phyloP scores from a whole-genome alignment of 257 asterid species.

The Capsicum pubescens region DNA sequence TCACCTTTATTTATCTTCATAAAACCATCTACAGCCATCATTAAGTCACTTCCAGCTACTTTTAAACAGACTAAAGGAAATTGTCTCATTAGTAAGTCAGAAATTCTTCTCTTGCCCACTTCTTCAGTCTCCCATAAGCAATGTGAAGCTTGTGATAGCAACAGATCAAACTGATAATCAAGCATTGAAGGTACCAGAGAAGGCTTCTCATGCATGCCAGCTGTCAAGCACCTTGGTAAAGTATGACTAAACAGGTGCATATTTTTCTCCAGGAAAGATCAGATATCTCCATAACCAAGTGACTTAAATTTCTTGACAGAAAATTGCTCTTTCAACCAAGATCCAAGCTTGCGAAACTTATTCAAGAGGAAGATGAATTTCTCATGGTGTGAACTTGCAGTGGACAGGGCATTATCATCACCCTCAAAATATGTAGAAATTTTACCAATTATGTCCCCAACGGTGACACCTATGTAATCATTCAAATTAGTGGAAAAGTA shows the following conservation, averaged over 20 bases:
- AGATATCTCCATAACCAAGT: constrained; percentile 81
- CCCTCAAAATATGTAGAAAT: constrained; percentile 63
- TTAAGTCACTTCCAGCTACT: constrained; percentile 46
- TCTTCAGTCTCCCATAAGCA: constrained; percentile 52
- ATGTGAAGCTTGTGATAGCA: constrained; percentile 72
- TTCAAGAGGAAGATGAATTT: constrained; percentile 53
- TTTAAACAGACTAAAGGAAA: constrained; percentile 80
- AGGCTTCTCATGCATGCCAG: constrained; percentile 48
- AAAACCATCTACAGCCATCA: constrained; percentile 40
- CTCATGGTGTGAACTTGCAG: constrained; percentile 41
- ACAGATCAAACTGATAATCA: constrained; percentile 68
- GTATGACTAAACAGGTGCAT: constrained; percentile 56
- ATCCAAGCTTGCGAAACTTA: constrained; percentile 70
- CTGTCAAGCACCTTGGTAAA: constrained; percentile 54
- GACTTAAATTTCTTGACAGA: constrained; percentile 60
- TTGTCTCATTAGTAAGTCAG: constrained; percentile 68
- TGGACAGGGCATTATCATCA: constrained; percentile 36
- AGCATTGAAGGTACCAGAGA: constrained; percentile 70
- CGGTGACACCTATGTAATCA: constrained; percentile 51
- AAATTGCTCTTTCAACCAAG: constrained; percentile 66
- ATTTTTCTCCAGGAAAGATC: constrained; percentile 72
- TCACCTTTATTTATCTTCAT: constrained; percentile 45
- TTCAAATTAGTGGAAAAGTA: not conserved
- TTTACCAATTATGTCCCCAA: constrained; percentile 67
- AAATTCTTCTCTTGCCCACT: constrained; percentile 47